Evolutionary conservation across 2,329 filamentous ascomycete species (phyloP).

Genomic region (Microascus cirrosus): DNA sequence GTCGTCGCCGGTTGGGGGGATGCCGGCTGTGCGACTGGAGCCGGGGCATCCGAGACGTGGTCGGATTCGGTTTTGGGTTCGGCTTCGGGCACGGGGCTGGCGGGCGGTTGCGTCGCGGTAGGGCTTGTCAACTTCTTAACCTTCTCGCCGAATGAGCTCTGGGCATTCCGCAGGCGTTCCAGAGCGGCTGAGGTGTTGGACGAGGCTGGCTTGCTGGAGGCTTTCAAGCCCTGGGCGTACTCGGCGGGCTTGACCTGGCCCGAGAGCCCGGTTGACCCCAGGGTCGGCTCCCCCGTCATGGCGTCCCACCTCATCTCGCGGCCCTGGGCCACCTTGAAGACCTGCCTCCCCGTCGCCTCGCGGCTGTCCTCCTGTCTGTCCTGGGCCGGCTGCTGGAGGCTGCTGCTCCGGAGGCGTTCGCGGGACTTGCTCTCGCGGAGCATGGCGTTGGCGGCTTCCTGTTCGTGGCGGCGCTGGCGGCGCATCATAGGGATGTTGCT

Average conservation of each 20-base stretch:
- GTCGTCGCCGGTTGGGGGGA: neutral
- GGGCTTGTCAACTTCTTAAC: constrained; percentile 22
- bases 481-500: constrained; percentile 42
- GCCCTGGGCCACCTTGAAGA: constrained; percentile 9
- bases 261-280: constrained; percentile 40
- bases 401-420: constrained; percentile 16
- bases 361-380: constrained; percentile 10
- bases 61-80: neutral
- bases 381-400: constrained; percentile 7
- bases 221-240: constrained; percentile 19
- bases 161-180: constrained; percentile 6
- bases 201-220: constrained; percentile 16
- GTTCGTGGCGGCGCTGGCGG: constrained; percentile 34
- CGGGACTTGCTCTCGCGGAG: constrained; percentile 27
- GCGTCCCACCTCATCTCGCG: constrained; percentile 50
- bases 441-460: constrained; percentile 22
- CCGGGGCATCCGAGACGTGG: neutral
- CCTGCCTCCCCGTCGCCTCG: constrained; percentile 10
- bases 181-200: neutral
- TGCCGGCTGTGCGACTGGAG: neutral
- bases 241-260: constrained; percentile 45
- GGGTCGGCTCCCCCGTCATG: constrained; percentile 54
- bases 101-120: neutral
- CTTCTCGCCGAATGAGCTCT: constrained; percentile 30
- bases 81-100: neutral